phyloP scores from a whole-genome alignment of 179 eudicot species.

The Beta corolliflora region DNA sequence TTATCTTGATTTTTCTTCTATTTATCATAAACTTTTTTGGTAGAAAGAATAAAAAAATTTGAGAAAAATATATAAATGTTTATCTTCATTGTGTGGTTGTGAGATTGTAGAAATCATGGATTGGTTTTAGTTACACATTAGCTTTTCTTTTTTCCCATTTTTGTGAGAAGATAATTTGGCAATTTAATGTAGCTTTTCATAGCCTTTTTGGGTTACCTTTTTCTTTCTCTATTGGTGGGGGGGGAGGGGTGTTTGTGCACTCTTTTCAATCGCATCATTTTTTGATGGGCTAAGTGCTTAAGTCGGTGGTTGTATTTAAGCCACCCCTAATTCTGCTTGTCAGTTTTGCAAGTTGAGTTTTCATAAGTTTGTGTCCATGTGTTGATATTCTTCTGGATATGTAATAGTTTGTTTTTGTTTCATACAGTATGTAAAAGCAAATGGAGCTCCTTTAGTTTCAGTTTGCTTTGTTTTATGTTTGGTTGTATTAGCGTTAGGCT shows the following conservation, averaged over 20 bases:
- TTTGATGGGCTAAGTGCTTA: neutral
- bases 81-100: constrained; percentile 28
- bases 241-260: no score
- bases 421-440: no score
- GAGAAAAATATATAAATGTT: neutral
- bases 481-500: no score
- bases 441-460: no score
- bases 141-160: no score
- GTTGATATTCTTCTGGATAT: no score
- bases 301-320: constrained; percentile 3
- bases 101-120: neutral
- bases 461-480: no score
- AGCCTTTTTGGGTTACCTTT: constrained; percentile 5
- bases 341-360: neutral
- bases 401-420: no score
- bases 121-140: neutral
- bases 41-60: neutral
- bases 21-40: neutral
- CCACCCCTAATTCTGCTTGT: neutral
- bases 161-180: constrained; percentile 5
- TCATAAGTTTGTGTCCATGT: neutral
- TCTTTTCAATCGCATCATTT: neutral
- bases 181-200: no score
- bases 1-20: neutral
- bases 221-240: neutral